These are phyloP conservation scores for Blakeslea trispora DNA, from an alignment of 371 early-diverging fungal species.

Conservation along the genomic window DNA sequence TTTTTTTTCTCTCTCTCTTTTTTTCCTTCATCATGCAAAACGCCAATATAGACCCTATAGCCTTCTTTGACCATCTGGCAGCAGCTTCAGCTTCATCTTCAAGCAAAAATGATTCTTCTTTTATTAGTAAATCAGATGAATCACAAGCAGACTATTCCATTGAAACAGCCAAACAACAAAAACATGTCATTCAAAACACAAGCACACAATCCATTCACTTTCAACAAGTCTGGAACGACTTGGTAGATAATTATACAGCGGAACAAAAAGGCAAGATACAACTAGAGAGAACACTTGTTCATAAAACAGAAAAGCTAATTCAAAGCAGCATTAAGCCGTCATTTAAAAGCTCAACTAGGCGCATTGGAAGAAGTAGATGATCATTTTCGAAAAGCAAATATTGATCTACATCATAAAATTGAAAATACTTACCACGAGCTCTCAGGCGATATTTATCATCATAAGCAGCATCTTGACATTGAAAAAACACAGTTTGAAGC, in stretches of 20 bases:
- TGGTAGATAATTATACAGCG: conserved; percentile 22
- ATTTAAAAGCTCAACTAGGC: conserved; percentile 25
- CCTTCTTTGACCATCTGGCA: conserved; percentile 28
- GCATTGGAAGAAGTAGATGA: conserved; percentile 35
- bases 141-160: neutral
- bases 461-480: conserved; percentile 17
- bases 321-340: conserved; percentile 20
- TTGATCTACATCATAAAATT: conserved; percentile 28
- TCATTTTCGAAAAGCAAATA: conserved; percentile 25
- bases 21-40: conserved; percentile 12
- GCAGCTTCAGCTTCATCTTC: conserved; percentile 18
- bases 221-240: conserved; percentile 21
- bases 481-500: conserved; percentile 30
- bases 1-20: conserved; percentile 12
- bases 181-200: neutral
- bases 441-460: conserved; percentile 21
- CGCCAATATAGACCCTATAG: conserved; percentile 22
- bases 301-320: neutral
- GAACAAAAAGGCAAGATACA: conserved; percentile 28
- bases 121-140: no score
- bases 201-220: neutral
- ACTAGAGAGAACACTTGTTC: neutral
- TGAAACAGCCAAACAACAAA: conserved; percentile 3
- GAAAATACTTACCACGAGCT: conserved; percentile 24
- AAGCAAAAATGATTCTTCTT: no score